Evolutionary conservation across 495 filamentous ascomycete species (phyloP).

Genomic region (Penicillium fimorum): DNA sequence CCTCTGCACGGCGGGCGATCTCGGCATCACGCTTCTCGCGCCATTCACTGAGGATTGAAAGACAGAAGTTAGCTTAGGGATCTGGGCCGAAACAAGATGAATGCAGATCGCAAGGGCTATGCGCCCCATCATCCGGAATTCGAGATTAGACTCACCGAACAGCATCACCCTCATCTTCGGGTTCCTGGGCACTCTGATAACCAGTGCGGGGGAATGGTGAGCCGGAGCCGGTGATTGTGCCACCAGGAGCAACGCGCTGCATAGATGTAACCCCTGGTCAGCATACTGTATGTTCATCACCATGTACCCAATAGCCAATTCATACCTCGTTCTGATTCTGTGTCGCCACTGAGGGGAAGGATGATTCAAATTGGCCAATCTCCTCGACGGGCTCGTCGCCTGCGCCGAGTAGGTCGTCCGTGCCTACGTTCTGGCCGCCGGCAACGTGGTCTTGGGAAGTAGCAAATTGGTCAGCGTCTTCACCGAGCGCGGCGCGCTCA

Average conservation of each 20-base stretch:
- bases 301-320: not conserved
- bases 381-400: constrained; percentile 48
- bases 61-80: constrained; percentile 4
- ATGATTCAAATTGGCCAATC: constrained; percentile 75
- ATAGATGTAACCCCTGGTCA: constrained; percentile 25
- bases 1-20: constrained; percentile 72
- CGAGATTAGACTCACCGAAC: constrained; percentile 55
- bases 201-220: constrained; percentile 65
- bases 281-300: constrained; percentile 5
- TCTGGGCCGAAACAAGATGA: not conserved
- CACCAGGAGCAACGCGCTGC: constrained; percentile 75
- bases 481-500: constrained; percentile 83
- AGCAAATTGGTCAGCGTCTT: constrained; percentile 88
- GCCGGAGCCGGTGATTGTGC: constrained; percentile 81
- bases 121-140: constrained; percentile 8
- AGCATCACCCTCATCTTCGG: constrained; percentile 82
- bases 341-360: constrained; percentile 80
- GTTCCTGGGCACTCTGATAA: constrained; percentile 46
- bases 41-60: constrained; percentile 62
- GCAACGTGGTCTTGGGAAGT: constrained; percentile 69
- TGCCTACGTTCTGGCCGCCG: constrained; percentile 46
- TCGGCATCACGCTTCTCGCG: constrained; percentile 79
- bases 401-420: constrained; percentile 69
- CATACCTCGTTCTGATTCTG: constrained; percentile 68
- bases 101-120: constrained; percentile 1